Conservation (phyloP, 805 yeast species). For the Lipomyces sp. region DNA sequence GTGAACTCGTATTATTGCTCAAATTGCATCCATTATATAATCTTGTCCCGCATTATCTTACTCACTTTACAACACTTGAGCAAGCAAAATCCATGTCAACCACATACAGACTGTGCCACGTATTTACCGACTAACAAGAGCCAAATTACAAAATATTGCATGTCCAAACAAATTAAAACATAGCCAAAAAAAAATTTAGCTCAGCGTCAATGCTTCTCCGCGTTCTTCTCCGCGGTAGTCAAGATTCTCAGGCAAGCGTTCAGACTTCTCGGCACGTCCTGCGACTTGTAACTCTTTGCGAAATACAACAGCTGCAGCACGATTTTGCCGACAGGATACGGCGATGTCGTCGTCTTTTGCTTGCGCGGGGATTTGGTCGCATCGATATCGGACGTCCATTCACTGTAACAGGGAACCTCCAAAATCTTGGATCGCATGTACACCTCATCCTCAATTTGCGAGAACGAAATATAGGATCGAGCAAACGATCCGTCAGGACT, state of each 20-base stretch:
- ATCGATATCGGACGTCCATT: slow-evolving; percentile 58
- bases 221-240: slow-evolving; percentile 3
- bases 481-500: slow-evolving; percentile 92
- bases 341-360: slow-evolving; percentile 41
- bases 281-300: slow-evolving; percentile 58
- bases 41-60: no score
- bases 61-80: no score
- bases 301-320: slow-evolving; percentile 66
- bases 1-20: no score
- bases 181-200: neutral
- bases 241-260: slow-evolving; percentile 34
- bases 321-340: slow-evolving; percentile 63
- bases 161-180: neutral
- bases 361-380: slow-evolving; percentile 8
- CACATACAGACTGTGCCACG: no score
- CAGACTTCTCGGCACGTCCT: slow-evolving; percentile 68
- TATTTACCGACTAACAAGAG: no score
- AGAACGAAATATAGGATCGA: slow-evolving; percentile 63
- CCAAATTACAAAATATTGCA: no score
- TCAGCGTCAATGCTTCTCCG: neutral
- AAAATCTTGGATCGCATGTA: slow-evolving; percentile 53
- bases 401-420: slow-evolving; percentile 66
- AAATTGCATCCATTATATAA: no score
- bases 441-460: slow-evolving; percentile 53
- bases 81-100: no score